phyloP scores from a whole-genome alignment of 78 protist species.

The Chrysochromulina parva region DNA sequence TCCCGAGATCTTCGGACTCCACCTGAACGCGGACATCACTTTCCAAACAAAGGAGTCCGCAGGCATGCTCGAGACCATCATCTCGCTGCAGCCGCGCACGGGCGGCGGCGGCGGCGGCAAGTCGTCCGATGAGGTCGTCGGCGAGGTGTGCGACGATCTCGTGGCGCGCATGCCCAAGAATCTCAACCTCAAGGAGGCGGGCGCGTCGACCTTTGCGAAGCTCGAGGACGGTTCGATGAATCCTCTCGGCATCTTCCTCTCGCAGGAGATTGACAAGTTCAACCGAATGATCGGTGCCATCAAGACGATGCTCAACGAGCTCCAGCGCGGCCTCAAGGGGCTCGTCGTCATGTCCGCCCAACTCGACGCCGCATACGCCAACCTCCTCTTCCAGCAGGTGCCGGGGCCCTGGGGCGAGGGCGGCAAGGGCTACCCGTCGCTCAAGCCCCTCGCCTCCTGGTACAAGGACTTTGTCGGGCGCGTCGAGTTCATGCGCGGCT shows the following conservation, averaged over 20 bases:
- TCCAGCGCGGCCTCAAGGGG: constrained; percentile 65
- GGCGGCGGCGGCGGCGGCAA: constrained; percentile 25
- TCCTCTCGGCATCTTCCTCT: constrained; percentile 57
- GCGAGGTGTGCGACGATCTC: not conserved
- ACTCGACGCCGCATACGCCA: constrained; percentile 39
- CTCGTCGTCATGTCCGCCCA: constrained; percentile 70
- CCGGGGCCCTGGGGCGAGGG: constrained; percentile 49
- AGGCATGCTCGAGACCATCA: constrained; percentile 29
- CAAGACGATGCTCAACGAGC: constrained; percentile 36
- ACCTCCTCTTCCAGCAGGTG: constrained; percentile 44
- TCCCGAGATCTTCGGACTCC: constrained; percentile 67
- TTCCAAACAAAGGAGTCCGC: constrained; percentile 56
- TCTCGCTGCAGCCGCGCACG: constrained; percentile 56
- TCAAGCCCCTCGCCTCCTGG: constrained; percentile 70
- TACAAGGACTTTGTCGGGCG: constrained; percentile 53
- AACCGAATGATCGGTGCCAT: constrained; percentile 58
- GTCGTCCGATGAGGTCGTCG: constrained; percentile 41
- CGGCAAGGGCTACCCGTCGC: constrained; percentile 60
- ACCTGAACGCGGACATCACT: constrained; percentile 67
- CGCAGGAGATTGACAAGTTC: constrained; percentile 58
- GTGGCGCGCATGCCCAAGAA: not conserved
- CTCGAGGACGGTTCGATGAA: constrained; percentile 45
- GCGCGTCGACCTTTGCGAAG: not conserved
- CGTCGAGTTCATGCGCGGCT: constrained; percentile 50
- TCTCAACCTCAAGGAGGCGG: not conserved